Conservation (phyloP, 257 asterid species). For the Solanum stenotomum region DNA sequence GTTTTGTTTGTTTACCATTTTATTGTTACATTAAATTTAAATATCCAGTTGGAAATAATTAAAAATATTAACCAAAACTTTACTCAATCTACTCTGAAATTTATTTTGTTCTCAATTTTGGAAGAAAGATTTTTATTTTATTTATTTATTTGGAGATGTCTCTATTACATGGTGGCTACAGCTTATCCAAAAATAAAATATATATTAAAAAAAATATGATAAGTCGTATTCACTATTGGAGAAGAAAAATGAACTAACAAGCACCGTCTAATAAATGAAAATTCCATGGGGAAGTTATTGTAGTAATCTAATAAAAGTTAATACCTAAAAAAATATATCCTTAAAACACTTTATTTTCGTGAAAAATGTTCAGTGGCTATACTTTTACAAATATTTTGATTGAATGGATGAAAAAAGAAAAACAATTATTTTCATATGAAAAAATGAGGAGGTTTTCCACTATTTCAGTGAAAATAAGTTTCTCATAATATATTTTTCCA, state of each 20-base stretch:
- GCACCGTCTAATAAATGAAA: conserved; percentile 1
- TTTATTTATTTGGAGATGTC: neutral
- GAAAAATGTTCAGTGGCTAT: neutral
- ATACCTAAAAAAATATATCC: neutral
- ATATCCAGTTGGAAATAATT: neutral
- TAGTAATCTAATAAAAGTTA: neutral
- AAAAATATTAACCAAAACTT: neutral
- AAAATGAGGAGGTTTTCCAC: no score
- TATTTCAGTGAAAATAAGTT: no score
- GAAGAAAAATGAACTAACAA: neutral
- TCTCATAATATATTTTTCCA: no score
- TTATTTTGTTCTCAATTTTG: neutral
- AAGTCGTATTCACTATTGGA: neutral
- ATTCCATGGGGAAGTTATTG: neutral
- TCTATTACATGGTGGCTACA: neutral
- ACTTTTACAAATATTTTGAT: neutral
- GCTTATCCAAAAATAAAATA: neutral
- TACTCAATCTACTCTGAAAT: neutral
- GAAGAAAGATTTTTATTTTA: neutral
- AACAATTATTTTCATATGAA: neutral
- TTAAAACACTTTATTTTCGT: no score
- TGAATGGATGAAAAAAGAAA: neutral
- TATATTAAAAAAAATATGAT: neutral
- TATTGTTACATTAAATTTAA: neutral
- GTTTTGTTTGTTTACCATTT: conserved; percentile 22